Conservation (phyloP, 2,329 filamentous ascomycete species). For the Dothidotthia symphoricarpi region DNA sequence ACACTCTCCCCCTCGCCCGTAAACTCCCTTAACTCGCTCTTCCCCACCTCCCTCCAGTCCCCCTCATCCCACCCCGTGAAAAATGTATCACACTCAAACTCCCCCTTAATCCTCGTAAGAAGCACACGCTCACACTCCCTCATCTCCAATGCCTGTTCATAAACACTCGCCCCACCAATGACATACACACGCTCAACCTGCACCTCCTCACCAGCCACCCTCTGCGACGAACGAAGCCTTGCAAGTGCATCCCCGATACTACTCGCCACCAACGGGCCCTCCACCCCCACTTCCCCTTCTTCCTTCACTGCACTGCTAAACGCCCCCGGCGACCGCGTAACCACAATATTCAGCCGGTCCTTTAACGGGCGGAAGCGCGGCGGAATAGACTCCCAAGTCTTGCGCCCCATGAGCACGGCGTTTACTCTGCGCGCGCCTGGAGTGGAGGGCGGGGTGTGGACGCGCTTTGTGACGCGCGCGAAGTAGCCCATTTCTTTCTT, state of each 20-base stretch:
- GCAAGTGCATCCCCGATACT: conserved; percentile 48
- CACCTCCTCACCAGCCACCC: neutral
- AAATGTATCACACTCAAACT: conserved; percentile 74
- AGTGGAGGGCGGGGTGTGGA: conserved; percentile 36
- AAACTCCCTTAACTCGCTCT: conserved; percentile 59
- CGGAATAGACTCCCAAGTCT: conserved; percentile 93
- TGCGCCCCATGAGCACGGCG: conserved; percentile 94
- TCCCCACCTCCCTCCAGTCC: conserved; percentile 56
- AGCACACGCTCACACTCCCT: conserved; percentile 62
- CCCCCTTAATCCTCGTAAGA: conserved; percentile 65
- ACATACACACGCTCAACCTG: conserved; percentile 61
- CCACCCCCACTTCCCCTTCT: conserved; percentile 1
- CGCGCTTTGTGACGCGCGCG: conserved; percentile 76
- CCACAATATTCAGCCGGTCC: conserved; percentile 76
- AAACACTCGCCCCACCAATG: conserved; percentile 88
- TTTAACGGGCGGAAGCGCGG: conserved; percentile 73
- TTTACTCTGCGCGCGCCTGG: conserved; percentile 33
- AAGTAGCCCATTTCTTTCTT: conserved; percentile 95
- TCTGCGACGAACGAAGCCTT: conserved; percentile 52
- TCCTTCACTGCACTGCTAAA: conserved; percentile 13
- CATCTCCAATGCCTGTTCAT: conserved; percentile 65
- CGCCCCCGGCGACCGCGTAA: conserved; percentile 55
- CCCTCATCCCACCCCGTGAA: conserved; percentile 52
- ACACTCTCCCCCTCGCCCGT: conserved; percentile 63
- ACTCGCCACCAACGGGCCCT: conserved; percentile 55